These are phyloP conservation scores for Chaetomiaceae sp. DNA, from an alignment of 2,329 filamentous ascomycete genomes.

Conservation along the genomic window DNA sequence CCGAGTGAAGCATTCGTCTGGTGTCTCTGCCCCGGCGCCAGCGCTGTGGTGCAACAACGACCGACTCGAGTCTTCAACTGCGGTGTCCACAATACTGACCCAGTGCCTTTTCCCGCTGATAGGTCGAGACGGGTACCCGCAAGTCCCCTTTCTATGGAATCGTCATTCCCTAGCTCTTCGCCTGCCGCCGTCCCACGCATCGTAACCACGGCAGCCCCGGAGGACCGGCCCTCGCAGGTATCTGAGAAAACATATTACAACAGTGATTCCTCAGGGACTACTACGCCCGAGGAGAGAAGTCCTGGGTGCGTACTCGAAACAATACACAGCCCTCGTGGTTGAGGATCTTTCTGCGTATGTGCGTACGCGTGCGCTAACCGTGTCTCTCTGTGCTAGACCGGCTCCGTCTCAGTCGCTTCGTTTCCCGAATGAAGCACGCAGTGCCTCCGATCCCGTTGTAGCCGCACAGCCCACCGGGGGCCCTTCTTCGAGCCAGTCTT, in stretches of 20 bases:
- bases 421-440: slow-evolving; percentile 48
- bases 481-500: slow-evolving; percentile 34
- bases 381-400: slow-evolving; percentile 4
- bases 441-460: slow-evolving; percentile 40
- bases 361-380: not conserved
- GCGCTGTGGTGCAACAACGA: slow-evolving; percentile 31
- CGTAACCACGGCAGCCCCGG: slow-evolving; percentile 30
- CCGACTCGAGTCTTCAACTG: slow-evolving; percentile 26
- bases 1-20: not conserved
- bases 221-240: slow-evolving; percentile 26
- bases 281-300: slow-evolving; percentile 32
- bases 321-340: not conserved
- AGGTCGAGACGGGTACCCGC: slow-evolving; percentile 47
- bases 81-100: slow-evolving; percentile 33
- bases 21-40: slow-evolving; percentile 15
- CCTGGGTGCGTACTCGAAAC: slow-evolving; percentile 30
- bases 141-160: slow-evolving; percentile 11
- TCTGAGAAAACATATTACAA: slow-evolving; percentile 36
- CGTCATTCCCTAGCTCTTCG: slow-evolving; percentile 30
- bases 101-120: slow-evolving; percentile 26
- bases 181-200: slow-evolving; percentile 33
- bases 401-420: slow-evolving; percentile 23
- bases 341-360: too few species aligned
- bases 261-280: slow-evolving; percentile 35
- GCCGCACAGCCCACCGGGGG: slow-evolving; percentile 41